A percentile compares a stretch with the other conserved stretches of the same genome.
phyloP scores from a whole-genome alignment of 1,139 yeast genomes.

The Geotrichum siamense region DNA sequence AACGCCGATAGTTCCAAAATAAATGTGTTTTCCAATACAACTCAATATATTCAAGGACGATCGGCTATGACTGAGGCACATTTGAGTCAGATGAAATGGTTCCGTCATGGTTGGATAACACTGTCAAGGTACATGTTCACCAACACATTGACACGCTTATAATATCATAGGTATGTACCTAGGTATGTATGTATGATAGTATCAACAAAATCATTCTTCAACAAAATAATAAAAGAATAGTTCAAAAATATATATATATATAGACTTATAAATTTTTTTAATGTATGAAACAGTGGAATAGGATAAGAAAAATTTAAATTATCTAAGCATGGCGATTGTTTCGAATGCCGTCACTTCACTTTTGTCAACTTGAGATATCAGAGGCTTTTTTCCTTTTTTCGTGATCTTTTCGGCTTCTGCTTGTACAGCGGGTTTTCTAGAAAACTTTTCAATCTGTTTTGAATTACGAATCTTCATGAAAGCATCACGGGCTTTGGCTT shows the following conservation, averaged over 20 bases:
- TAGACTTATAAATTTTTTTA: too few relatives aligned
- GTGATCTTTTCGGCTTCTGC: not conserved
- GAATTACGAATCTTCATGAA: constrained; percentile 4
- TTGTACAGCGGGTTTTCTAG: not conserved
- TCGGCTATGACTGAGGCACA: constrained; percentile 83
- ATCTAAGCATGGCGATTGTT: not conserved
- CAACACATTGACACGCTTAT: constrained; percentile 49
- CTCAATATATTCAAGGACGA: constrained; percentile 52
- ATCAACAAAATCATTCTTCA: too few relatives aligned
- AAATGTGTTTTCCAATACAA: constrained; percentile 33
- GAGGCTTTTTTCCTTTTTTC: not conserved
- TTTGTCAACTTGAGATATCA: constrained; percentile 1
- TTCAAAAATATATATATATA: too few relatives aligned
- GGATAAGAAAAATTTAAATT: not conserved
- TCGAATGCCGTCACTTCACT: not conserved
- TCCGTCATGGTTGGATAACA: constrained; percentile 80
- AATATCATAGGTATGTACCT: too few relatives aligned
- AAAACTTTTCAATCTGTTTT: not conserved
- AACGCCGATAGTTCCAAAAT: constrained; percentile 23
- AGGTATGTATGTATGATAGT: too few relatives aligned
- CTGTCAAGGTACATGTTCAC: constrained; percentile 63
- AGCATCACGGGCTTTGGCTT: constrained; percentile 19
- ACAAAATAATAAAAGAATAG: too few relatives aligned
- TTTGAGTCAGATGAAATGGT: constrained; percentile 91
- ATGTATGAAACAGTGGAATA: not conserved